Evolutionary conservation across 495 filamentous ascomycete species (phyloP), one percentile per base, ranked within the genome.

Genomic region (Aspergillus heteromorphus): DNA sequence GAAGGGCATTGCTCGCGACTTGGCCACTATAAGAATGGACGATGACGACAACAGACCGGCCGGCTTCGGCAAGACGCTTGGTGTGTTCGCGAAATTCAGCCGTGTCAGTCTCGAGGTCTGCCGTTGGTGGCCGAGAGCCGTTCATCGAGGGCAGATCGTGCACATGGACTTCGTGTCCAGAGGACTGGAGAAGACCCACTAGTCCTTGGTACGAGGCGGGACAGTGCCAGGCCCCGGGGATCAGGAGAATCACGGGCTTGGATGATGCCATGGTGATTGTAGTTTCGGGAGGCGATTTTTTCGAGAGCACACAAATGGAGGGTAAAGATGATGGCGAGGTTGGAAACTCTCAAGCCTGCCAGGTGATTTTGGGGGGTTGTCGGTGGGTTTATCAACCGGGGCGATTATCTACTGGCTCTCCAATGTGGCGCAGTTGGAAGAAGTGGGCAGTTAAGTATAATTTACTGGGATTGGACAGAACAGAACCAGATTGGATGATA

Each of bases 1-100:
- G 31, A 14, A 58, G 43, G 20, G 45, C 56, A 20, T 53, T 58
- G 18, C 45, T 49, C 9, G 34, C 56, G 18, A 58, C 45, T 21
- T 53, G 50, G 0, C 50, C 56, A n/a, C 56, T 43, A 50, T 58
- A 58, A 6, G 56, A 53, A 18, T 58, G 56, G 25, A 54, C 48
- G 10, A 58, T 21, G 9, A 50, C 36, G 6, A 53, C 9, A 8
- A 58, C 17, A 1, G 21, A 11, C 19, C 45, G 50, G 45, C 56
- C 56, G 14, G 50, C 56, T 17, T 23, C 11, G n/a, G 23, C 45
- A 7, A 58, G 50, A 23, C 16, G 25, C 40, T 45, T 17, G 23
- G 49, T 43, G 38, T 53, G 49, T 31, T 7, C 19, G 50, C 50
- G 45, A 36, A 58, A 49, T 1, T 43, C 18, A 17, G 10, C 50